phyloP scores from a whole-genome alignment of 768 basidiomycete genomes.

The Clavulina sp. region DNA sequence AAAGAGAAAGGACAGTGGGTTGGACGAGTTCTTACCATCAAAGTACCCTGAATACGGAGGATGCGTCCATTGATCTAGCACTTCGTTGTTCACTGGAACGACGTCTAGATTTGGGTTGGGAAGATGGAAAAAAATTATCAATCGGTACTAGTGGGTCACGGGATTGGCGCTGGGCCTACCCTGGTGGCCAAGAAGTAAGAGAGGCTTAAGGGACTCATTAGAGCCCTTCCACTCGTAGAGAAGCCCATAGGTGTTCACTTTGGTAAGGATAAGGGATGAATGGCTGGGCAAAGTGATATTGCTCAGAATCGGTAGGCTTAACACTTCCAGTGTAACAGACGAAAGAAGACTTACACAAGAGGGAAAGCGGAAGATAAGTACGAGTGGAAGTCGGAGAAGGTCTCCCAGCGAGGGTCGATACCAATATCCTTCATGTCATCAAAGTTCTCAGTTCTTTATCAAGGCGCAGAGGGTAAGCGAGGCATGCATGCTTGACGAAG shows the following conservation, averaged over 20 bases:
- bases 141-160: neutral
- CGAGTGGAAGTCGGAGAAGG: constrained; percentile 34
- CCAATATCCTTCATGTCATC: constrained; percentile 33
- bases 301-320: neutral
- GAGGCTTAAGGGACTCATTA: constrained; percentile 41
- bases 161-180: no score
- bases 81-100: constrained; percentile 44
- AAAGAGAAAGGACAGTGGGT: no score
- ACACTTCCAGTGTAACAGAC: no score
- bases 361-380: constrained; percentile 44
- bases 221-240: constrained; percentile 56
- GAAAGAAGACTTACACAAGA: constrained; percentile 28
- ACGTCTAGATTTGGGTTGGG: constrained; percentile 30
- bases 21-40: constrained; percentile 32
- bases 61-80: constrained; percentile 37
- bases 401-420: constrained; percentile 37
- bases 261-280: constrained; percentile 37
- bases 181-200: constrained; percentile 53
- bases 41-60: constrained; percentile 48
- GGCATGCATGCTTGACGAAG: neutral
- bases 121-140: neutral
- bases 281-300: constrained; percentile 29
- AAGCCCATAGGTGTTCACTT: constrained; percentile 64
- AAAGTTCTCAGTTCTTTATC: constrained; percentile 27
- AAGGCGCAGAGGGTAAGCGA: neutral